phyloP scores from a whole-genome alignment of 306 rosid genomes.

The Dalbergia cochinchinensis region DNA sequence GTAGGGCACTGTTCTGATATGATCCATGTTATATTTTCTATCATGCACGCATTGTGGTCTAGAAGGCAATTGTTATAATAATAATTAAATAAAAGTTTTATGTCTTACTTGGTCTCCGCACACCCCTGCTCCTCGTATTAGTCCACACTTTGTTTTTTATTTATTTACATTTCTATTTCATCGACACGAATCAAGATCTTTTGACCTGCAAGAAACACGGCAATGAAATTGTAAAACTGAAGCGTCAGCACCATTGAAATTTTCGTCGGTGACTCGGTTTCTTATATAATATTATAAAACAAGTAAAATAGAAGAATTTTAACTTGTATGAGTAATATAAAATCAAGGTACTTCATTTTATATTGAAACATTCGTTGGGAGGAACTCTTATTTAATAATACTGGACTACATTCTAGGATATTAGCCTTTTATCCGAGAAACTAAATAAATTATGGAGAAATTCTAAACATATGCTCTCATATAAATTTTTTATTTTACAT shows the following conservation, averaged over 20 bases:
- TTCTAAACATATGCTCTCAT: not conserved
- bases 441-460: not conserved
- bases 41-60: constrained; percentile 28
- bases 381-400: no score
- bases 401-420: no score
- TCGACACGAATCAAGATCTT: not conserved
- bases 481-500: no score
- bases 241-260: not conserved
- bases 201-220: not conserved
- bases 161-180: not conserved
- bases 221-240: not conserved
- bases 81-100: constrained; percentile 21
- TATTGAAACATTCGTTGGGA: no score
- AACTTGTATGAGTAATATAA: not conserved
- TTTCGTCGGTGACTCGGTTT: not conserved
- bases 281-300: not conserved
- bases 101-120: not conserved
- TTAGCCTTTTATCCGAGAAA: no score
- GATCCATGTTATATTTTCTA: constrained; percentile 22
- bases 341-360: not conserved
- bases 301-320: not conserved
- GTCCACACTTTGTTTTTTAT: not conserved
- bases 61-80: constrained; percentile 14
- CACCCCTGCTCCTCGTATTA: no score
- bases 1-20: constrained; percentile 22